Evolutionary conservation across 2,329 filamentous ascomycete genomes (phyloP).

Genomic region (Cercospora beticola): DNA sequence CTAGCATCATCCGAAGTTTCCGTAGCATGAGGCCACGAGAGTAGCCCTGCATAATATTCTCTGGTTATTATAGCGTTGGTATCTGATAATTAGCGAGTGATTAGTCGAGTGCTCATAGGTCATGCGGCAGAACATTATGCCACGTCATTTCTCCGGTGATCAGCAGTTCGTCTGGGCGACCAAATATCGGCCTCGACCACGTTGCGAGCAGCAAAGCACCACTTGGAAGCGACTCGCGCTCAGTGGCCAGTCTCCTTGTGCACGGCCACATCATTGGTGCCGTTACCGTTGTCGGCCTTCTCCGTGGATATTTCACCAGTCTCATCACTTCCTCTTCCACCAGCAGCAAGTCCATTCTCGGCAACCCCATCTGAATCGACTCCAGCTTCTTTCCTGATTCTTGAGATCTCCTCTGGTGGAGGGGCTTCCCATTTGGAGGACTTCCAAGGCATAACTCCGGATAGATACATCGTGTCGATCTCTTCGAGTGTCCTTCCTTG

Average conservation of each 20-base stretch:
- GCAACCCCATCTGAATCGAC: conserved; percentile 4
- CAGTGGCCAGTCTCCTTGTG: conserved; percentile 8
- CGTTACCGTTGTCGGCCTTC: conserved; percentile 5
- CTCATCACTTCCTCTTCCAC: conserved; percentile 11
- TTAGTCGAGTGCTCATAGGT: neutral
- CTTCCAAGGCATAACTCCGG: conserved; percentile 33
- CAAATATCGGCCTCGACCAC: neutral
- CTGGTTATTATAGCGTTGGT: neutral
- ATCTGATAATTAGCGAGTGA: neutral
- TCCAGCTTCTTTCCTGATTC: conserved; percentile 21
- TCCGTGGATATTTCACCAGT: conserved; percentile 4
- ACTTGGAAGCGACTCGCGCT: neutral
- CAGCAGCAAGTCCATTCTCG: conserved; percentile 3
- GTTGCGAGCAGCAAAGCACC: neutral
- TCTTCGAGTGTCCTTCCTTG: conserved; percentile 60
- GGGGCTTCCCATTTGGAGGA: conserved; percentile 36
- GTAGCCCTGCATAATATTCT: neutral
- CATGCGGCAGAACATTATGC: neutral
- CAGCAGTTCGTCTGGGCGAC: neutral
- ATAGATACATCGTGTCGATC: conserved; percentile 60
- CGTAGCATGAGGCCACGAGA: neutral
- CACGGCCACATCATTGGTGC: conserved; percentile 7
- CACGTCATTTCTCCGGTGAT: neutral
- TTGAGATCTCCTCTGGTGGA: conserved; percentile 32
- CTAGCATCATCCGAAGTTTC: neutral